Evolutionary conservation across 345 rosid species (phyloP).

Genomic region (Eutrema japonicum): DNA sequence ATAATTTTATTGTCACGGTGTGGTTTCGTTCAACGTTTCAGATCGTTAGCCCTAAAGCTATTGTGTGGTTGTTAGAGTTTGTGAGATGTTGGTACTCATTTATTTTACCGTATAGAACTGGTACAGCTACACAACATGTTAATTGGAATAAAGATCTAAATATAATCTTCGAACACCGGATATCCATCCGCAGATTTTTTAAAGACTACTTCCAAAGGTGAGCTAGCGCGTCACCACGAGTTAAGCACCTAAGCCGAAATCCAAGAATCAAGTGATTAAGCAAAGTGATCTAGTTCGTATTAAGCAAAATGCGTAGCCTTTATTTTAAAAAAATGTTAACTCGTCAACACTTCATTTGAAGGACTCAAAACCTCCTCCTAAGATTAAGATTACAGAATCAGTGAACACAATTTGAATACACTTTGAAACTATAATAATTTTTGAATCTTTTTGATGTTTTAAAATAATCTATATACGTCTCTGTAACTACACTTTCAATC

Average conservation of each 20-base stretch:
- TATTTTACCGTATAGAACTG: not conserved
- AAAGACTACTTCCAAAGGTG: no score
- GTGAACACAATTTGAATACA: not conserved
- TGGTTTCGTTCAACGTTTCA: slow-evolving; percentile 13
- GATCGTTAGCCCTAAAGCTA: not conserved
- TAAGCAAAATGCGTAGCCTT: no score
- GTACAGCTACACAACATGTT: not conserved
- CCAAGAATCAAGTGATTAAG: no score
- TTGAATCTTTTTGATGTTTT: slow-evolving; percentile 5
- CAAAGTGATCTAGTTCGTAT: no score
- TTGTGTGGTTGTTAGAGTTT: slow-evolving; percentile 7
- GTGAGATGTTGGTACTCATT: slow-evolving; percentile 4
- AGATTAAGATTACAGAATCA: not conserved
- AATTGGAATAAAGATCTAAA: not conserved
- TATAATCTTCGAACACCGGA: no score
- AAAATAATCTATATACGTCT: not conserved
- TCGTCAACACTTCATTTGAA: not conserved
- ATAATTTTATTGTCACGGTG: slow-evolving; percentile 29
- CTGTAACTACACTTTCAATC: slow-evolving; percentile 28
- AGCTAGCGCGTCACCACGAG: no score
- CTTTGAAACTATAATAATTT: not conserved
- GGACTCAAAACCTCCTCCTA: not conserved
- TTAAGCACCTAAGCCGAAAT: no score
- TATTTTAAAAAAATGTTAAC: not conserved
- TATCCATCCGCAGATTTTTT: no score